Percentiles rank a stretch among this genome's conserved stretches.
Evolutionary conservation across 805 yeast species (phyloP).

Genomic region (Ogataea sp.): DNA sequence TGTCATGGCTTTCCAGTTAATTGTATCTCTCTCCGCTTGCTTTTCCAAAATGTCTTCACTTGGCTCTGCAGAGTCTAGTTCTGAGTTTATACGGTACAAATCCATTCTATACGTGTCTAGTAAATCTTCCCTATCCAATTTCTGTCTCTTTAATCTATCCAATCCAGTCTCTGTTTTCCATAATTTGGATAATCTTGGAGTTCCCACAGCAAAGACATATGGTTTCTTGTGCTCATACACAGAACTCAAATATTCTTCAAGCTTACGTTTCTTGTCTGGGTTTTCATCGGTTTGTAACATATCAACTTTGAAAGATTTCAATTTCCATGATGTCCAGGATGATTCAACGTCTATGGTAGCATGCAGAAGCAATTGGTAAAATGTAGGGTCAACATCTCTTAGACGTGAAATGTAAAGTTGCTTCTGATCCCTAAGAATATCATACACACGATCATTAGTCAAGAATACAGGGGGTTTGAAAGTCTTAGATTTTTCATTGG

Average conservation of each 20-base stretch:
- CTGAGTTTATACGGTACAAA: conserved; percentile 19
- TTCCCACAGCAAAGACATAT: conserved; percentile 19
- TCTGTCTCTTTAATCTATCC: conserved; percentile 7
- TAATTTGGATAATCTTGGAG: conserved; percentile 18
- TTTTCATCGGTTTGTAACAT: conserved; percentile 4
- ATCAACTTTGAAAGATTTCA: conserved; percentile 15
- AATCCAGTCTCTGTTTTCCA: conserved; percentile 21
- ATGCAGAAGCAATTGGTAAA: conserved; percentile 9
- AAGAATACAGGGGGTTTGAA: conserved; percentile 6
- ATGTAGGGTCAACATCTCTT: conserved; percentile 5
- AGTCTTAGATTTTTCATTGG: conserved; percentile 4
- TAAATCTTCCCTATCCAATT: conserved; percentile 6
- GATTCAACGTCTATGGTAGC: conserved; percentile 11
- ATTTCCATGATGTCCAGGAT: conserved; percentile 21
- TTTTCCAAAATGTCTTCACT: conserved; percentile 2
- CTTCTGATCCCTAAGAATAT: no score
- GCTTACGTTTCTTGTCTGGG: conserved; percentile 13
- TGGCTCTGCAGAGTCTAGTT: conserved; percentile 4
- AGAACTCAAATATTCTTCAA: conserved; percentile 12
- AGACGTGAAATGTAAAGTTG: no score
- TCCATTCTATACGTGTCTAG: conserved; percentile 21
- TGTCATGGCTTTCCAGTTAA: conserved; percentile 20
- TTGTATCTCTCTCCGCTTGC: conserved; percentile 9
- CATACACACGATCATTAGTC: conserved; percentile 7
- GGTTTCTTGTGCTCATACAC: conserved; percentile 9